Conservation (phyloP, 2,329 filamentous ascomycete genomes). For the Cytospora piceicola region DNA sequence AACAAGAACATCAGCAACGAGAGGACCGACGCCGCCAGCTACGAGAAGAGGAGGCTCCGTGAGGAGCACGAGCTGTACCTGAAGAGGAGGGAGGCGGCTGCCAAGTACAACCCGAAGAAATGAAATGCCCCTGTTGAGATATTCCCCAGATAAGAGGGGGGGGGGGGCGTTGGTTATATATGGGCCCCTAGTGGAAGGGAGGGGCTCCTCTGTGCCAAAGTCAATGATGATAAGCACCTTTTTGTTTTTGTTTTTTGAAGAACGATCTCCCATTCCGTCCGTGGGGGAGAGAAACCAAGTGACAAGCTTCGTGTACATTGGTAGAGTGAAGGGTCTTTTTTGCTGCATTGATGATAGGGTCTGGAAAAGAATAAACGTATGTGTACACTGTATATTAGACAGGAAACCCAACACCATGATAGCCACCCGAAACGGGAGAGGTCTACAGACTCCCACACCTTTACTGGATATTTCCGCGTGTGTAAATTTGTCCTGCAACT, state of each 20-base stretch:
- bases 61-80: slow-evolving; percentile 28
- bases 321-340: neutral
- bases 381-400: slow-evolving; percentile 1
- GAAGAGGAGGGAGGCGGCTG: slow-evolving; percentile 14
- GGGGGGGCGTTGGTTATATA: neutral
- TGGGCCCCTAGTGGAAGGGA: neutral
- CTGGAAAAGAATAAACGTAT: neutral
- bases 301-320: neutral
- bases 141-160: neutral
- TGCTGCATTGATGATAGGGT: neutral
- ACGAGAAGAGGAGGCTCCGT: slow-evolving; percentile 19
- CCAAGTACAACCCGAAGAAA: slow-evolving; percentile 19
- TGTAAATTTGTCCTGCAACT: too few species aligned
- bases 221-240: neutral
- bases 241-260: too few species aligned
- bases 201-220: neutral
- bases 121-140: neutral
- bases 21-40: neutral
- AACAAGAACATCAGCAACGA: slow-evolving; percentile 4
- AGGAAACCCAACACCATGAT: neutral
- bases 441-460: too few species aligned
- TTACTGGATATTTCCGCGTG: too few species aligned
- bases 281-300: neutral
- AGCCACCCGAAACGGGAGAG: neutral
- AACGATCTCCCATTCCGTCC: neutral